phyloP scores from a whole-genome alignment of 148 eudicot genomes.

The Vaccinium corymbosum region DNA sequence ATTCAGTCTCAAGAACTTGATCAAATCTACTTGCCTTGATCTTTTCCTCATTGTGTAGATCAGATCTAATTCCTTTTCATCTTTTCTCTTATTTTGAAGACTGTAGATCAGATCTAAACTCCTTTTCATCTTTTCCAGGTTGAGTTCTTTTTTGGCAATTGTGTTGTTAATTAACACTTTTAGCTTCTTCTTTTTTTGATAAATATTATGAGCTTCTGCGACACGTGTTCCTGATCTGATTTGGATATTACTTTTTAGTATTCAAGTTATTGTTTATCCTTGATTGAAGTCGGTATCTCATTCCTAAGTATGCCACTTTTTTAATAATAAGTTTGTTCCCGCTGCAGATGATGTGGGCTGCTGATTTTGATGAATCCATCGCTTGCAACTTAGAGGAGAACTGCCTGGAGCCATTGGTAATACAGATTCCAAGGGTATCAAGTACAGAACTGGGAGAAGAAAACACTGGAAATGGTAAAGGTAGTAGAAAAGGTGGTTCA shows the following conservation, averaged over 20 bases:
- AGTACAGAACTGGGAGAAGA: slow-evolving; percentile 49
- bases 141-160: neutral
- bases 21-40: neutral
- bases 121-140: neutral
- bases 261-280: neutral
- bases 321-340: neutral
- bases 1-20: neutral
- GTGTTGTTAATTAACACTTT: neutral
- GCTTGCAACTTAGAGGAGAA: slow-evolving; percentile 55
- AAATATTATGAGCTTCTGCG: neutral
- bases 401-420: slow-evolving; percentile 69
- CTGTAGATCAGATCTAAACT: neutral
- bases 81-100: neutral
- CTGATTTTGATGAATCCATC: slow-evolving; percentile 84
- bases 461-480: slow-evolving; percentile 32
- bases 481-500: slow-evolving; percentile 41
- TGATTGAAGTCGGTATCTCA: neutral
- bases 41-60: neutral
- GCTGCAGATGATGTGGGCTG: slow-evolving; percentile 99
- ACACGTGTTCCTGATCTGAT: slow-evolving; percentile 2
- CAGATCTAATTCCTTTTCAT: neutral
- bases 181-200: neutral
- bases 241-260: neutral
- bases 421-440: slow-evolving; percentile 61
- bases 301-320: neutral